Percentiles rank a stretch among this genome's conserved stretches.
Conservation (phyloP, 78 protist species). For the Dictyostelium capitatum region DNA sequence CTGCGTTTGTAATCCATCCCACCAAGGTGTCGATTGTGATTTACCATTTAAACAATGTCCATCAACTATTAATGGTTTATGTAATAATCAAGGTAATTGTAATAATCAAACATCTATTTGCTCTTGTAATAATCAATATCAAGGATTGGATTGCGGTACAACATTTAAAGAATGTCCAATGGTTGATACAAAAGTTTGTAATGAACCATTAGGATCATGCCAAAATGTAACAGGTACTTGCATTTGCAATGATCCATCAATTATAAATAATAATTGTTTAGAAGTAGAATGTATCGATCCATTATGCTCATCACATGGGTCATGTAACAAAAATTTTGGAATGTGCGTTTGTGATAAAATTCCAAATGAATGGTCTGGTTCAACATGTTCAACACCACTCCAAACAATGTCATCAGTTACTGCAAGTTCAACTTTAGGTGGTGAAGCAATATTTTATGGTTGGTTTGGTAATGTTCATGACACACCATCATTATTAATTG, state of each 20-base stretch:
- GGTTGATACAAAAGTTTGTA: too few relatives aligned
- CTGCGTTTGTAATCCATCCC: background rate
- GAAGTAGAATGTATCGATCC: too few relatives aligned
- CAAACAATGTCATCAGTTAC: background rate
- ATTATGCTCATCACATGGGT: too few relatives aligned
- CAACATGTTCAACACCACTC: background rate
- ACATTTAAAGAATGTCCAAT: too few relatives aligned
- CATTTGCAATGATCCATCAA: too few relatives aligned
- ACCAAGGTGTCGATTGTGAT: background rate
- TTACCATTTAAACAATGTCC: background rate
- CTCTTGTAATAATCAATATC: too few relatives aligned
- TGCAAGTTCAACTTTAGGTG: background rate
- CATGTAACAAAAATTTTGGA: background rate
- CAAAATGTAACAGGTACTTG: too few relatives aligned
- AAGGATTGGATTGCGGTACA: too few relatives aligned
- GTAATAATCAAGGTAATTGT: background rate
- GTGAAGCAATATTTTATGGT: background rate
- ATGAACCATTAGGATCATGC: too few relatives aligned
- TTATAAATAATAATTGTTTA: too few relatives aligned
- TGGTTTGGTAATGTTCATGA: background rate
- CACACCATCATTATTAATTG: background rate
- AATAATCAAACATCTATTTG: conserved; percentile 1
- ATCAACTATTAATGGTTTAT: background rate
- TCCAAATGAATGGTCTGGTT: background rate
- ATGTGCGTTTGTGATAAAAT: background rate